These are phyloP conservation scores for Ogataea corticis DNA, from an alignment of 805 yeast species.

Conservation along the genomic window DNA sequence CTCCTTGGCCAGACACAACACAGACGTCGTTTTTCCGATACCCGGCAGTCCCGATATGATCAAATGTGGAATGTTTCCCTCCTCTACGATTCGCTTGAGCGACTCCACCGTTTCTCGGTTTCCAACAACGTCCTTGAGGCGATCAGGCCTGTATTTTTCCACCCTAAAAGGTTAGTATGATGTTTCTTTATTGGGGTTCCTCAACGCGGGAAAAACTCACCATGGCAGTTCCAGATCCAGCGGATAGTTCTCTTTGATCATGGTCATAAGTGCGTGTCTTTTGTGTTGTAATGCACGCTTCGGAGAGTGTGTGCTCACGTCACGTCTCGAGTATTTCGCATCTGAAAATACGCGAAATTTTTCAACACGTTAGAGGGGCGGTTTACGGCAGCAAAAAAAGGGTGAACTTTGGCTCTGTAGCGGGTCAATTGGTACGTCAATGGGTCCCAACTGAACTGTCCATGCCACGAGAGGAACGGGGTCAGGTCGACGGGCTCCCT, in stretches of 20 bases:
- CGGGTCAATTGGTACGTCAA: no score
- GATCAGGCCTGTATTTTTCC: conserved; percentile 90
- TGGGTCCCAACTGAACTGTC: no score
- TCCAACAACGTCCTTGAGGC: conserved; percentile 85
- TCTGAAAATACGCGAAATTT: conserved; percentile 3
- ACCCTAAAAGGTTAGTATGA: conserved; percentile 50
- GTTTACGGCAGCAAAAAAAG: no score
- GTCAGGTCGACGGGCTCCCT: no score
- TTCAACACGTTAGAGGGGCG: background rate
- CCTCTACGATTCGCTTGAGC: conserved; percentile 77
- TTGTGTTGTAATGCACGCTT: background rate
- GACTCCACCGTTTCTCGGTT: conserved; percentile 88
- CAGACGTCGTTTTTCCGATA: conserved; percentile 94
- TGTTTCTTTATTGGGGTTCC: background rate
- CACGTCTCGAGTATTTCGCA: background rate
- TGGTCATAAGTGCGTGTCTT: background rate
- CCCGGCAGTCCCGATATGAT: conserved; percentile 97
- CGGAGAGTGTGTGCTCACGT: no score
- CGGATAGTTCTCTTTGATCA: conserved; percentile 25
- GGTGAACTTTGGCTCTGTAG: no score
- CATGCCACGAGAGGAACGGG: no score
- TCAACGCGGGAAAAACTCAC: conserved; percentile 20
- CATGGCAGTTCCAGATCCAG: conserved; percentile 36
- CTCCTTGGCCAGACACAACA: conserved; percentile 85
- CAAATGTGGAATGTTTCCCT: conserved; percentile 97